phyloP scores from a whole-genome alignment of 192 early-diverging fungal species.

The Coemansia sp. region DNA sequence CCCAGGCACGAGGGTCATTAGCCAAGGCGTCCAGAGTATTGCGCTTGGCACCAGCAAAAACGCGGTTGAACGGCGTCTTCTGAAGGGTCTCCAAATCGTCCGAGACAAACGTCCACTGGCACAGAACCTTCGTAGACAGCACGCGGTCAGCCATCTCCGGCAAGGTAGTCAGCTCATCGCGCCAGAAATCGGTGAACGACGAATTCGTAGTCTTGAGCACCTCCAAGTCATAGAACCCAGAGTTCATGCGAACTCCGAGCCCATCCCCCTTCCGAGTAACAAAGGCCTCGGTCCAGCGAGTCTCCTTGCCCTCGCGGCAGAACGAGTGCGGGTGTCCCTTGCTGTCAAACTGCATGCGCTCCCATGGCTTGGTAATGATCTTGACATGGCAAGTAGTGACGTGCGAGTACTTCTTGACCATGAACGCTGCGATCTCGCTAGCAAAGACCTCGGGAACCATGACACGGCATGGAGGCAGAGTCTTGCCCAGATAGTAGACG shows the following conservation, averaged over 20 bases:
- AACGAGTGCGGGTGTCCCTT: slow-evolving; percentile 71
- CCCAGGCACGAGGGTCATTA: slow-evolving; percentile 62
- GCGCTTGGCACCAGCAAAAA: slow-evolving; percentile 59
- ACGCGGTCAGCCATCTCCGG: slow-evolving; percentile 73
- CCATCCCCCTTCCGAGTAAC: slow-evolving; percentile 26
- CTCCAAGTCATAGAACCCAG: slow-evolving; percentile 68
- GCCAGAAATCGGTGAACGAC: slow-evolving; percentile 69
- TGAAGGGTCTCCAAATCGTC: slow-evolving; percentile 14
- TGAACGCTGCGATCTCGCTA: slow-evolving; percentile 63
- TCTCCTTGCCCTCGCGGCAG: slow-evolving; percentile 67
- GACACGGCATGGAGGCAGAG: slow-evolving; percentile 57
- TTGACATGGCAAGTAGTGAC: slow-evolving; percentile 62
- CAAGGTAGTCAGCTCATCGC: slow-evolving; percentile 73
- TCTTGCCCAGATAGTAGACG: slow-evolving; percentile 72
- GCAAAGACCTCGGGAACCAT: slow-evolving; percentile 73
- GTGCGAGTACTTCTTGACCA: slow-evolving; percentile 71
- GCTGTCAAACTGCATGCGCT: slow-evolving; percentile 62
- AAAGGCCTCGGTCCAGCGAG: slow-evolving; percentile 61
- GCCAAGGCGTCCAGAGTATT: slow-evolving; percentile 74
- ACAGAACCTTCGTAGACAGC: slow-evolving; percentile 71
- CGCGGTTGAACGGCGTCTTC: slow-evolving; percentile 54
- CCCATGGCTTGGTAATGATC: slow-evolving; percentile 73
- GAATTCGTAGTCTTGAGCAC: slow-evolving; percentile 85
- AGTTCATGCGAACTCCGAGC: slow-evolving; percentile 53
- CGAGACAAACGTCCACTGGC: slow-evolving; percentile 59